phyloP scores from a whole-genome alignment of 768 basidiomycete species.

The Termitomyces sp. region DNA sequence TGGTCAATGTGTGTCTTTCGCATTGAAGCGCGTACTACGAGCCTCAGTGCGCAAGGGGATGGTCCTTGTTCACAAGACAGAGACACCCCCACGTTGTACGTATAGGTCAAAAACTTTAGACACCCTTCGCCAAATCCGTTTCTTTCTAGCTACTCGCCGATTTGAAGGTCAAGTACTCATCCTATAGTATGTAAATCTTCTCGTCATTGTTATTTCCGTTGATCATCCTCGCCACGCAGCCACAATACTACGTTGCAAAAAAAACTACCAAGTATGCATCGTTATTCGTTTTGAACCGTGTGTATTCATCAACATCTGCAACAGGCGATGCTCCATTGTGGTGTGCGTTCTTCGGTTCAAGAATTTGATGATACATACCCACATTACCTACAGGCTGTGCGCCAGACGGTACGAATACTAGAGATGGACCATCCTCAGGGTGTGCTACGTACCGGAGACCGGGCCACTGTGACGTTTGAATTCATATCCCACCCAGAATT shows the following conservation, averaged over 20 bases:
- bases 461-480: conserved; percentile 91
- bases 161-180: conserved; percentile 96
- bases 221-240: conserved; percentile 28
- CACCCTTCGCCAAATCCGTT: background rate
- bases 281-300: background rate
- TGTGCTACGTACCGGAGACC: conserved; percentile 89
- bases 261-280: conserved; percentile 76
- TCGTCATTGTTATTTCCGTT: background rate
- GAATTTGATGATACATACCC: background rate
- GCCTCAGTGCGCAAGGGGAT: conserved; percentile 88
- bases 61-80: conserved; percentile 83
- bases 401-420: conserved; percentile 90
- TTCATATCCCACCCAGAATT: conserved; percentile 92
- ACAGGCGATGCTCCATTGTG: conserved; percentile 91
- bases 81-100: conserved; percentile 70
- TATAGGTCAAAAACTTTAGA: background rate
- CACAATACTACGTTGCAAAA: conserved; percentile 92
- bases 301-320: background rate
- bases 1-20: conserved; percentile 92
- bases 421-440: conserved; percentile 88
- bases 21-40: conserved; percentile 82
- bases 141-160: conserved; percentile 55
- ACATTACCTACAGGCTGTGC: conserved; percentile 55
- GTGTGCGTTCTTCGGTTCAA: conserved; percentile 37
- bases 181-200: conserved; percentile 60